phyloP scores from a whole-genome alignment of 192 early-diverging fungal genomes.

The Backusella westeae region DNA sequence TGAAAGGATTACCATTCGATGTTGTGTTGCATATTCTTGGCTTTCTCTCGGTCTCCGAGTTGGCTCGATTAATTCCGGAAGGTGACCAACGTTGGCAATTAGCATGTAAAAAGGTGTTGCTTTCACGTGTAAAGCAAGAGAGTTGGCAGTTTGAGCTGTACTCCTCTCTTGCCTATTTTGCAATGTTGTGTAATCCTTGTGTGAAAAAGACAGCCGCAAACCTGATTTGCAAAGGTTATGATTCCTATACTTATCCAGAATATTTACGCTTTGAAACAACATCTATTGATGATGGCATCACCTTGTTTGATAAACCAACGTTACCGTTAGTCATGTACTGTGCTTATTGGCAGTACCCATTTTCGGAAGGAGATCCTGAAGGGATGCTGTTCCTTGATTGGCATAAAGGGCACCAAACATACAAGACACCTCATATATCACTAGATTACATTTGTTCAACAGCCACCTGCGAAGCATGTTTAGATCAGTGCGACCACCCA shows the following conservation, averaged over 20 bases:
- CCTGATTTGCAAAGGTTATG: slow-evolving; percentile 2
- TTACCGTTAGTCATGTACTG: background rate
- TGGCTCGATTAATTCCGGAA: slow-evolving; percentile 2
- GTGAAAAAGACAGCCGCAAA: background rate
- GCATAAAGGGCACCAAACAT: background rate
- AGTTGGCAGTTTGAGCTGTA: background rate
- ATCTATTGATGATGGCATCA: background rate
- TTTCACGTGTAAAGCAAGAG: slow-evolving; percentile 6
- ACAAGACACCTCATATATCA: background rate
- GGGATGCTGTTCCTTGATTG: background rate
- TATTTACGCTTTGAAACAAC: slow-evolving; percentile 4
- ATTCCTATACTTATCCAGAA: background rate
- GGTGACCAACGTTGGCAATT: background rate
- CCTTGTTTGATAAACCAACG: background rate
- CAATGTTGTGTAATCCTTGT: background rate
- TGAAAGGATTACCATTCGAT: background rate
- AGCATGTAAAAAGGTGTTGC: background rate
- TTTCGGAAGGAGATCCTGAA: background rate
- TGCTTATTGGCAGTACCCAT: background rate
- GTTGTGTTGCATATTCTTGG: slow-evolving; percentile 1
- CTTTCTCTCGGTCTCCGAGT: background rate
- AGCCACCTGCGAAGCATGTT: background rate
- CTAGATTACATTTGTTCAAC: background rate
- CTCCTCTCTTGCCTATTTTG: slow-evolving; percentile 10
- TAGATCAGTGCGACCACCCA: background rate